Conservation (phyloP, 768 basidiomycete genomes). For the Multifurca ochricompacta region DNA sequence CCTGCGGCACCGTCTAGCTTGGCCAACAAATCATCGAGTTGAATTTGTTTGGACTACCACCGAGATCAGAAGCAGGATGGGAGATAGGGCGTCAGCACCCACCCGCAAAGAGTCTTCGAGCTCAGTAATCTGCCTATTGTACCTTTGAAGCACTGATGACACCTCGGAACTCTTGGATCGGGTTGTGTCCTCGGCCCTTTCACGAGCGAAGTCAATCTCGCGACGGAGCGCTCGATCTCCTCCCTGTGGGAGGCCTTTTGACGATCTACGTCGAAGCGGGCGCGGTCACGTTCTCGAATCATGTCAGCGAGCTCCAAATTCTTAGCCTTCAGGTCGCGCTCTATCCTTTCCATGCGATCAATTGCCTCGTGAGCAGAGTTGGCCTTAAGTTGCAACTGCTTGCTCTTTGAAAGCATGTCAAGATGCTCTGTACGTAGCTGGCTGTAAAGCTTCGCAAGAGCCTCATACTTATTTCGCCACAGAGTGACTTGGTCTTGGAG, state of each 20-base stretch:
- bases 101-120: conserved; percentile 94
- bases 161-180: conserved; percentile 92
- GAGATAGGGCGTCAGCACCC: conserved; percentile 25
- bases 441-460: conserved; percentile 95
- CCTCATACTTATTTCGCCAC: conserved; percentile 99
- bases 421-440: conserved; percentile 96
- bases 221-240: conserved; percentile 88
- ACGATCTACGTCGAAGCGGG: conserved; percentile 90
- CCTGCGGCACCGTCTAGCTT: conserved; percentile 69
- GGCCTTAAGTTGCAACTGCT: conserved; percentile 94
- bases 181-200: conserved; percentile 91
- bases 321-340: conserved; percentile 96
- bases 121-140: conserved; percentile 92
- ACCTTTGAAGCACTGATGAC: conserved; percentile 78
- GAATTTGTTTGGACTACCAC: conserved; percentile 82
- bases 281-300: conserved; percentile 94
- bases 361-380: conserved; percentile 98
- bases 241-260: conserved; percentile 93
- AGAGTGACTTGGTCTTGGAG: conserved; percentile 93
- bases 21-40: conserved; percentile 85
- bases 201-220: conserved; percentile 90
- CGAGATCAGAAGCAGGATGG: conserved; percentile 2
- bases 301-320: conserved; percentile 97
- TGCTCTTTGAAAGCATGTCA: conserved; percentile 95
- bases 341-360: conserved; percentile 98